These are phyloP conservation scores for Exserohilum turcica DNA, from an alignment of 2,329 filamentous ascomycete species.

Conservation along the genomic window DNA sequence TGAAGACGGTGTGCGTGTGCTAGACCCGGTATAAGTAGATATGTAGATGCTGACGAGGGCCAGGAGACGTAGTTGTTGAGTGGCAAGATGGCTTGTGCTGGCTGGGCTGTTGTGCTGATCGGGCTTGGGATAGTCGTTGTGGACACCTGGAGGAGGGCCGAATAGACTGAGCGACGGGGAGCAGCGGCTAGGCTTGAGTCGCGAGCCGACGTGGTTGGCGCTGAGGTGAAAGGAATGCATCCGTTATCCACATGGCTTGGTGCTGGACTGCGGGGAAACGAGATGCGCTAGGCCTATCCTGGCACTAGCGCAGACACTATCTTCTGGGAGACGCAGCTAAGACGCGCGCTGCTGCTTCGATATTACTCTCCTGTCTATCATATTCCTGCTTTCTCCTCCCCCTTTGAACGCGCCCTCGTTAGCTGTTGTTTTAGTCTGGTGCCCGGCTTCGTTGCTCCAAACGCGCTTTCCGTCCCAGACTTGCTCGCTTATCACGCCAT, in stretches of 20 bases:
- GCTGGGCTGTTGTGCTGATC: slow-evolving; percentile 23
- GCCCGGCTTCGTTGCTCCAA: slow-evolving; percentile 21
- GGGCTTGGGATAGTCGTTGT: slow-evolving; percentile 27
- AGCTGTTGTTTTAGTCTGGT: slow-evolving; percentile 11
- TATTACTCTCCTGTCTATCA: slow-evolving; percentile 33
- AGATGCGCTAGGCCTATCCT: slow-evolving; percentile 22
- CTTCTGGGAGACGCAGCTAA: slow-evolving; percentile 16
- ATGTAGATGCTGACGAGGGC: slow-evolving; percentile 10
- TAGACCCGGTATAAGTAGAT: slow-evolving; percentile 5
- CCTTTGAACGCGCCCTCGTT: slow-evolving; percentile 9
- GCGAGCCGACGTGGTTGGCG: slow-evolving; percentile 18
- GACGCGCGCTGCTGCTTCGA: slow-evolving; percentile 21
- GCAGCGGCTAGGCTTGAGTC: slow-evolving; percentile 20
- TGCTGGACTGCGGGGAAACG: slow-evolving; percentile 43
- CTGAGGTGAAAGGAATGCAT: slow-evolving; percentile 10
- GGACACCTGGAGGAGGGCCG: slow-evolving; percentile 27
- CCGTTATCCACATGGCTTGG: slow-evolving; percentile 33
- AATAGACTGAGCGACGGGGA: slow-evolving; percentile 23
- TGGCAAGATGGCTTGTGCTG: slow-evolving; percentile 25
- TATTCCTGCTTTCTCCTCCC: slow-evolving; percentile 12
- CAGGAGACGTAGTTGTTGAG: slow-evolving; percentile 7
- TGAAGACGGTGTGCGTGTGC: slow-evolving; percentile 1
- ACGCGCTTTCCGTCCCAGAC: slow-evolving; percentile 17
- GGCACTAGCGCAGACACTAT: slow-evolving; percentile 22
- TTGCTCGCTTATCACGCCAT: slow-evolving; percentile 34